Percentiles rank a stretch among this genome's conserved stretches.
These are phyloP conservation scores for Globisporangium paddicum DNA, from an alignment of 352 stramenopile species.

Conservation along the genomic window DNA sequence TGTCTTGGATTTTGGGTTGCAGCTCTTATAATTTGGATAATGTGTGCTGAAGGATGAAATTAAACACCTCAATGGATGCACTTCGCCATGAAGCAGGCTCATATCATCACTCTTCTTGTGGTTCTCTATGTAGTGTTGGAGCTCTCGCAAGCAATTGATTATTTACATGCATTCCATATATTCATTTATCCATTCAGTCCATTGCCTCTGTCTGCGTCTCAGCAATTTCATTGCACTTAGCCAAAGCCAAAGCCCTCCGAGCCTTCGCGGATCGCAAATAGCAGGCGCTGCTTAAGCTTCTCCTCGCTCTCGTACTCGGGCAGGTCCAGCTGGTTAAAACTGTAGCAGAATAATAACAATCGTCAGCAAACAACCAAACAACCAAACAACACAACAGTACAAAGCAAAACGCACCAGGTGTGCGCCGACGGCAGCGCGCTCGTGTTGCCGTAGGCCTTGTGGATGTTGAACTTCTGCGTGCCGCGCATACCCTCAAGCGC, in stretches of 20 bases:
- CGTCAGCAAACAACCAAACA: conserved; percentile 8
- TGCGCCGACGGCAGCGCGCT: conserved; percentile 91
- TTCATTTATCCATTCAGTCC: neutral
- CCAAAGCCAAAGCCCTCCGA: conserved; percentile 98
- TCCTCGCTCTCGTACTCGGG: conserved; percentile 98
- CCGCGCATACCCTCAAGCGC: conserved; percentile 98
- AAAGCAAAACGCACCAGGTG: conserved; percentile 87
- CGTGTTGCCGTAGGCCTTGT: conserved; percentile 93
- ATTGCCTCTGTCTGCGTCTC: neutral
- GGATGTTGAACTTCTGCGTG: conserved; percentile 99
- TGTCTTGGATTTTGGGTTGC: no score
- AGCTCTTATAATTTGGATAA: no score
- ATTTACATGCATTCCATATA: neutral
- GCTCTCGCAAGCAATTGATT: neutral
- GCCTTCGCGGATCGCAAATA: conserved; percentile 98
- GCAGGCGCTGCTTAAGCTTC: conserved; percentile 95
- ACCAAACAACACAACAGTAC: conserved; percentile 6
- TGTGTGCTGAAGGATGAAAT: no score
- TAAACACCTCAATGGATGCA: no score
- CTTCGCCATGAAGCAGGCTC: no score
- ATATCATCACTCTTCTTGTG: no score
- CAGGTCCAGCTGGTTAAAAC: conserved; percentile 99
- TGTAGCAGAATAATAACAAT: conserved; percentile 16
- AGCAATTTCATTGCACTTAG: conserved; percentile 46
- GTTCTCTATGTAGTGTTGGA: no score